Evolutionary conservation across 75 land plant species (phyloP).

Genomic region (Chamaecyparis obtusa): DNA sequence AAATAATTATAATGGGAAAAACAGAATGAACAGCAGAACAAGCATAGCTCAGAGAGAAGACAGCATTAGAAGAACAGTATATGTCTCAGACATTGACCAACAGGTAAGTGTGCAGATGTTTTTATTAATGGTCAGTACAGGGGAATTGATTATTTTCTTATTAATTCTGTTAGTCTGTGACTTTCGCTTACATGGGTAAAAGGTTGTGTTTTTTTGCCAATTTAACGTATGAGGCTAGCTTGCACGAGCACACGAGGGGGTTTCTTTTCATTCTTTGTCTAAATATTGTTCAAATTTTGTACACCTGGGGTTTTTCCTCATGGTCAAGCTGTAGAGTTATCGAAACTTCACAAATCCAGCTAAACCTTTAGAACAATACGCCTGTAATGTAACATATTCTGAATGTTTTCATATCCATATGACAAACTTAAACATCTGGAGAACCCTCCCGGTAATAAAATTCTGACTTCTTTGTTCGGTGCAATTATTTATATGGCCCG

Average conservation of each 20-base stretch:
- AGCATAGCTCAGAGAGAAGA: constrained; percentile 71
- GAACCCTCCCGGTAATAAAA: background rate
- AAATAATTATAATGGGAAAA: constrained; percentile 27
- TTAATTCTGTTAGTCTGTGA: background rate
- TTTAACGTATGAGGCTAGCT: no score
- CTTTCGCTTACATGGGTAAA: background rate
- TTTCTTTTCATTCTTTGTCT: background rate
- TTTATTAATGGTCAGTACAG: background rate
- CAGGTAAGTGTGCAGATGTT: constrained; percentile 28
- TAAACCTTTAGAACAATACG: background rate
- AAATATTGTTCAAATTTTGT: background rate
- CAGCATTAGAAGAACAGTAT: constrained; percentile 65
- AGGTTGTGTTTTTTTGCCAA: background rate
- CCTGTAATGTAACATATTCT: background rate
- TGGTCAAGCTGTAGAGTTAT: background rate
- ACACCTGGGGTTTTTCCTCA: background rate
- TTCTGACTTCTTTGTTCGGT: background rate
- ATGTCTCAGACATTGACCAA: constrained; percentile 72
- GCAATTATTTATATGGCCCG: background rate
- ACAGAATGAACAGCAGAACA: constrained; percentile 51
- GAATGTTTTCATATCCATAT: background rate
- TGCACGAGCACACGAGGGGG: no score
- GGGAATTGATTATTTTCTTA: background rate
- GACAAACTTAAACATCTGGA: background rate
- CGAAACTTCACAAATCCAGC: background rate